A percentile compares a stretch with the other conserved stretches of the same genome.
These are phyloP conservation scores for Beauveria pseudobassiana DNA, from an alignment of 2,329 filamentous ascomycete species.

Conservation along the genomic window DNA sequence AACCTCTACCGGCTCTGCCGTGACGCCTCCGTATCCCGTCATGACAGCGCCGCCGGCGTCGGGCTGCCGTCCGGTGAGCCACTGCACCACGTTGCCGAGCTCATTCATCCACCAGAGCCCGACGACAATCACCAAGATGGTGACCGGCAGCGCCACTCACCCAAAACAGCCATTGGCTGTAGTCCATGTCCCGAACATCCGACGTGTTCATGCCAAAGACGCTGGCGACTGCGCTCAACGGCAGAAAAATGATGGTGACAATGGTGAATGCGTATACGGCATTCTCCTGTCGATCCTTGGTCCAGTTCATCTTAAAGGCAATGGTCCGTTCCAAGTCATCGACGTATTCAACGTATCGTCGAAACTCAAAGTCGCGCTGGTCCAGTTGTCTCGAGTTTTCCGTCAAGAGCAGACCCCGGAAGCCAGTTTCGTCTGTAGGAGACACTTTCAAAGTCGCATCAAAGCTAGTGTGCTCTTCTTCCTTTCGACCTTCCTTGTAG, in stretches of 20 bases:
- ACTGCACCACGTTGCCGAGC: conserved; percentile 26
- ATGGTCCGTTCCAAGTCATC: conserved; percentile 24
- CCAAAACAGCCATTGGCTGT: conserved; percentile 44
- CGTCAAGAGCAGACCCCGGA: conserved; percentile 30
- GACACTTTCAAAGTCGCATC: conserved; percentile 27
- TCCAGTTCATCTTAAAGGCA: conserved; percentile 30
- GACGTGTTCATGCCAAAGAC: conserved; percentile 47
- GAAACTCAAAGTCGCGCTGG: conserved; percentile 27
- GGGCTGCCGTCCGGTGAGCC: conserved; percentile 18
- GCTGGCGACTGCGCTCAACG: conserved; percentile 37
- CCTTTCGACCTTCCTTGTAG: conserved; percentile 18
- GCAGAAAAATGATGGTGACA: conserved; percentile 41
- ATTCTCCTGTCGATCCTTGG: conserved; percentile 38
- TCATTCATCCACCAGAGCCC: conserved; percentile 38
- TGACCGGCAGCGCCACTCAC: conserved; percentile 39
- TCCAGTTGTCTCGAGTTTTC: conserved; percentile 33
- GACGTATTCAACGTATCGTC: conserved; percentile 22
- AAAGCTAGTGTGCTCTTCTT: conserved; percentile 14
- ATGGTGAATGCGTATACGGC: conserved; percentile 44
- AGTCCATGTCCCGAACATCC: conserved; percentile 42
- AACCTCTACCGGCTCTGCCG: background rate
- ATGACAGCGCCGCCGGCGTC: background rate
- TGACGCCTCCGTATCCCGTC: background rate
- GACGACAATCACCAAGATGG: conserved; percentile 29
- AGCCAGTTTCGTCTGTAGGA: conserved; percentile 29